Evolutionary conservation across 2,329 filamentous ascomycete species (phyloP), one percentile per base, ranked within the genome.

Genomic region (Zymoseptoria brevis): DNA sequence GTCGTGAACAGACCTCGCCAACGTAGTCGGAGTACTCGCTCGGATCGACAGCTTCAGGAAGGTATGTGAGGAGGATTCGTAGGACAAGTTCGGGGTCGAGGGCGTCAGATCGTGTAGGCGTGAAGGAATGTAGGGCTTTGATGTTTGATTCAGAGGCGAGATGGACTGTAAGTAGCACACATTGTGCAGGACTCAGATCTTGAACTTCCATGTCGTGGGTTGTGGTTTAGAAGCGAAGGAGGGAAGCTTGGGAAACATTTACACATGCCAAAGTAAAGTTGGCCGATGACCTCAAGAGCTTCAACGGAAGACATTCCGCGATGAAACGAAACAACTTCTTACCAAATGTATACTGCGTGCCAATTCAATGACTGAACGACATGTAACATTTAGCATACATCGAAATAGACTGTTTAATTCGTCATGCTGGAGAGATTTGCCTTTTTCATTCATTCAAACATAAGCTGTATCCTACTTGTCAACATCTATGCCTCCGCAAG

Each of bases 11-110:
- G 61, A 91, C 75, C 56, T 84, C 80, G 66, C 81, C 74, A 19
- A 91, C 69, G 55, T 89, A 81, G 13, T 76, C 76, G 19, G 83
- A 76, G 69, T 92, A 92, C 52, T 77, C 71, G n/a, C 74, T 74
- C 4, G 89, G 84, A 4, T 82, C 81, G 4, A 84, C 70, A 50
- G 82, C 86, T 73, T 93, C 89, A 24, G 90, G 90, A 0, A 95
- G 79, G 69, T 87, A 89, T 19, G 87, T 89, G 52, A 95, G 80
- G 21, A 95, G 75, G 56, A 94, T 85, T 51, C 87, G 85, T 59
- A 94, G 78, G 22, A 89, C 71, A 13, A 90, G 76, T 58, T 88
- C 83, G 51, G 82, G 80, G 26, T 81, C 79, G 57, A 94, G 77
- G 45, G 86, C 79, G 57, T 81, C 76, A 56, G 75, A 74, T 66